Evolutionary conservation across 1,284 basidiomycete genomes (phyloP).

Genomic region (Ceratobasidium sp.): DNA sequence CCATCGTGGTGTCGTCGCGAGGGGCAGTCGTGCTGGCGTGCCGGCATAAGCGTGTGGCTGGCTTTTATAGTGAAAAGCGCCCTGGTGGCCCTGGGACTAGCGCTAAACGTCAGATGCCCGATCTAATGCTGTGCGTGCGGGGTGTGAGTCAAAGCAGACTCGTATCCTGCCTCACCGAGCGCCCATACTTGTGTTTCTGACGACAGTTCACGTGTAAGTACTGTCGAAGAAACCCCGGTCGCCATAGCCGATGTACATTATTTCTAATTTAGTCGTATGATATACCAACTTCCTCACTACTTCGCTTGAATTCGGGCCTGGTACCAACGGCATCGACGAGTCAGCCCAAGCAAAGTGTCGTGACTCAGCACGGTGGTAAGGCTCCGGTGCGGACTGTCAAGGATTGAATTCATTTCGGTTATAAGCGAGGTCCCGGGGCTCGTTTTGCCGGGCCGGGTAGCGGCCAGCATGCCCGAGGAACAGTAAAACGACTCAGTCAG

Average conservation of each 20-base stretch:
- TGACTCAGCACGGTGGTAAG: too few species aligned
- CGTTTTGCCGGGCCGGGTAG: too few species aligned
- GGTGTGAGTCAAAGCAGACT: not conserved
- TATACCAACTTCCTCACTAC: too few species aligned
- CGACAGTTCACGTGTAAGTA: not conserved
- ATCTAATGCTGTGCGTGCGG: not conserved
- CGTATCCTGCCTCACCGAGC: conserved; percentile 3
- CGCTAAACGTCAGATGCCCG: not conserved
- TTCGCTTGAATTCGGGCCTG: too few species aligned
- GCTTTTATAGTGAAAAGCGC: conserved; percentile 31
- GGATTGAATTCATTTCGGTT: too few species aligned
- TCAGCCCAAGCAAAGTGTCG: too few species aligned
- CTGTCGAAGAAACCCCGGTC: not conserved
- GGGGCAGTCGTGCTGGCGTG: not conserved
- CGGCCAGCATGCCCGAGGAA: too few species aligned
- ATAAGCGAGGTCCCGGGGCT: too few species aligned
- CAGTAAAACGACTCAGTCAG: too few species aligned
- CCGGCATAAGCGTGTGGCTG: conserved; percentile 18
- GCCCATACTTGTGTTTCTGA: conserved; percentile 9
- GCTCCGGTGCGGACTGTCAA: too few species aligned
- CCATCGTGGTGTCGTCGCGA: not conserved
- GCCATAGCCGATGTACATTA: not conserved
- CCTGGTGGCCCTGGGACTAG: conserved; percentile 2
- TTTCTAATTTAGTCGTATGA: too few species aligned
- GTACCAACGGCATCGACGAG: too few species aligned